Evolutionary conservation across 2,329 filamentous ascomycete genomes (phyloP).

Genomic region (Aspergillus aculeatinus): DNA sequence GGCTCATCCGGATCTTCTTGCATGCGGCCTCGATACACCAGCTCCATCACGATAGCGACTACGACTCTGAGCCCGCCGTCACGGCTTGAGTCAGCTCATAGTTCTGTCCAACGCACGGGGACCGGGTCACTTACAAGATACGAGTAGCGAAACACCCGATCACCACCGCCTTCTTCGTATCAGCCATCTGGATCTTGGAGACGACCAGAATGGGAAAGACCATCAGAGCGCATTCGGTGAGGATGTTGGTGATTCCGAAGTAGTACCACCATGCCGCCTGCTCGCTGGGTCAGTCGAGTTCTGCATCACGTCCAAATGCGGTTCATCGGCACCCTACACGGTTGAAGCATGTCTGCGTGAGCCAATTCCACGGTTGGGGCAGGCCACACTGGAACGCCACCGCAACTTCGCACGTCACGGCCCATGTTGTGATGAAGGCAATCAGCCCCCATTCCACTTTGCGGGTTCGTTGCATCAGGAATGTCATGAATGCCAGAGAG

Average conservation of each 20-base stretch:
- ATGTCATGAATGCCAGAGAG: constrained; percentile 1
- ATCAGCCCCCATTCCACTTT: neutral
- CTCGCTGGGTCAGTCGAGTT: neutral
- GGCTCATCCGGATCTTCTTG: neutral
- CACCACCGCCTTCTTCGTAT: neutral
- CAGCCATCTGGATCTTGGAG: neutral
- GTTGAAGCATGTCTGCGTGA: neutral
- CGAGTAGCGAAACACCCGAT: constrained; percentile 2
- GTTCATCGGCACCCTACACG: neutral
- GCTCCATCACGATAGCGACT: neutral
- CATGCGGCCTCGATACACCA: neutral
- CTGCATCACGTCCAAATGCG: no score
- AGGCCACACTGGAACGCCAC: constrained; percentile 1
- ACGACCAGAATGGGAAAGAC: neutral
- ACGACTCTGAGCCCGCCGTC: neutral
- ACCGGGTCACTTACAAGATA: neutral
- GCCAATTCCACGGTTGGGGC: neutral
- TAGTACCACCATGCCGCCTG: constrained; percentile 1
- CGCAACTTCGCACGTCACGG: neutral
- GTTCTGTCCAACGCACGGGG: neutral
- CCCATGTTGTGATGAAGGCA: neutral
- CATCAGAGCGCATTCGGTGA: neutral
- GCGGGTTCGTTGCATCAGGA: constrained; percentile 4
- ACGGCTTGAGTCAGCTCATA: neutral
- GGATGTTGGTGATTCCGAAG: neutral